Base-by-base conservation (phyloP, 2,329 filamentous ascomycete species). In the Alternaria solani region DNA sequence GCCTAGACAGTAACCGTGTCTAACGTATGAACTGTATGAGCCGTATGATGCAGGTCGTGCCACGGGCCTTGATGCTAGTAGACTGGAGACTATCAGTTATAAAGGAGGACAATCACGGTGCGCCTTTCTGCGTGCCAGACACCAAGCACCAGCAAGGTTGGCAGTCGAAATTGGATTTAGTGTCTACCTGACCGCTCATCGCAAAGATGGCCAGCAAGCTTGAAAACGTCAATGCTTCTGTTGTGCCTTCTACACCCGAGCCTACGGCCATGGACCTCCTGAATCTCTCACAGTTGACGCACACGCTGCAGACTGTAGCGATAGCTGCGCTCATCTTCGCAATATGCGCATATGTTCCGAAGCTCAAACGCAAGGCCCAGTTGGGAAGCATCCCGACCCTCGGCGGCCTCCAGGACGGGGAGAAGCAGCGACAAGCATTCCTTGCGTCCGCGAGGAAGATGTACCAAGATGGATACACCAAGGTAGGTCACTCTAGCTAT, bases 401-500 rank as follows among this genome's bases (percentile, higher is more conserved):
- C 38, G 61, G 59, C 3, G 58, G 54, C 8, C 28, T 51, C 16
- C 47, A 44, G 6, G 51, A 32, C 16, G 55, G 63, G 34, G 66
- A 74, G 51, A 71, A 73, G 43, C 66, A 65, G 20, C 63, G 72
- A 11, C 58, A 66, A n/a, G 57, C 51, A 7, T 77, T 61, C 14
- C 43, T 76, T 7, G 44, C 51, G 1, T 66, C 64, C 16, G 72
- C 71, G 4, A 72, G 64, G 59, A 62, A 64, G 12, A 56, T 77
- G 20, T 77, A 76, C 39, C 32, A 38, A 20, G 63, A 74, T 5
- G 75, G 74, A 11, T 74, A 77, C 58, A 26, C 64, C 25, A 73
- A 74, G 57, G 73, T 74, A 44, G 38, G 51, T 34, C 28, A 18
- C 20, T 14, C 6, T 23, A 6, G 42, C 9, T 9, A 1, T 34